These are phyloP conservation scores for Ilyonectria destructans DNA, from an alignment of 2,329 filamentous ascomycete species.

Conservation along the genomic window DNA sequence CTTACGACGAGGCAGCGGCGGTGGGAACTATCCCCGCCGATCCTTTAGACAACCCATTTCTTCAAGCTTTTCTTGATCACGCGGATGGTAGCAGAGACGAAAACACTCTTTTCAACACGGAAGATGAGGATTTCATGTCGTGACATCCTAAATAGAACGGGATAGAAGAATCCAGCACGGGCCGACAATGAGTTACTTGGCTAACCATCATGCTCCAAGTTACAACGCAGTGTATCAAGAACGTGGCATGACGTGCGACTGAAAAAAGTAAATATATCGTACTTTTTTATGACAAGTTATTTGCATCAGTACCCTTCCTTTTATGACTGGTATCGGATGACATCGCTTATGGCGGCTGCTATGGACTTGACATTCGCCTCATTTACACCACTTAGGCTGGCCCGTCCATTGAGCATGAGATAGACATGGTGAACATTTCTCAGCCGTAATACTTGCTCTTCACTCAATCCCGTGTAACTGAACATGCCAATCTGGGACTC, in stretches of 20 bases:
- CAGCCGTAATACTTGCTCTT: constrained; percentile 48
- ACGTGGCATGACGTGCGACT: background rate
- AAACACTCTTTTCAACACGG: constrained; percentile 9
- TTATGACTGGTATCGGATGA: background rate
- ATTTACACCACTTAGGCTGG: constrained; percentile 31
- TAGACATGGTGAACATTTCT: constrained; percentile 17
- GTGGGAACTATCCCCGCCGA: constrained; percentile 20
- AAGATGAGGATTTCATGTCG: constrained; percentile 27
- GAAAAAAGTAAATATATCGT: background rate
- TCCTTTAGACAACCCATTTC: constrained; percentile 33
- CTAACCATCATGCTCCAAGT: background rate
- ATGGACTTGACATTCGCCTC: constrained; percentile 33
- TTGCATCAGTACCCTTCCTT: background rate
- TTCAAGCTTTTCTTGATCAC: constrained; percentile 35
- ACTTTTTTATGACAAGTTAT: background rate
- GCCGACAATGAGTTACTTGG: background rate
- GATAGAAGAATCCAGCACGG: background rate
- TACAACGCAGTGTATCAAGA: background rate
- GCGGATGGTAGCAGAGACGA: constrained; percentile 29
- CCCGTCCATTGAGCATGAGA: constrained; percentile 24
- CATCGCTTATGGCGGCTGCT: constrained; percentile 30
- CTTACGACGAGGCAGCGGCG: constrained; percentile 19
- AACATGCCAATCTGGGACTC: constrained; percentile 59
- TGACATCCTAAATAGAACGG: background rate
- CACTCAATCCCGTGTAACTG: constrained; percentile 54